phyloP scores from a whole-genome alignment of 805 yeast species.

The Hanseniaspora pseudoguilliermondii region DNA sequence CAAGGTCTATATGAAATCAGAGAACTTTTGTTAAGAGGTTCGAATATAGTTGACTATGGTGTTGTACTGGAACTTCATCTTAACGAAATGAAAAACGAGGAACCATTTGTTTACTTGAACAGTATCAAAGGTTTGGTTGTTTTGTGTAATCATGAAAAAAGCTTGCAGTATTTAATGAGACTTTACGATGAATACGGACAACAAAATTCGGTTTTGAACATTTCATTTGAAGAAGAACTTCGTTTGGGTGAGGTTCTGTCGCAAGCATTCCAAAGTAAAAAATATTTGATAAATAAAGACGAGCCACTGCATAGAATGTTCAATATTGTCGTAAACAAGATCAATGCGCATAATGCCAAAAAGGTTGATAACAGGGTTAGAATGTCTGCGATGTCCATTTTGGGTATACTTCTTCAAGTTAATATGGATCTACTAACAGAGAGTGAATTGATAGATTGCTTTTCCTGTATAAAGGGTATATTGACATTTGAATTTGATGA shows the following conservation, averaged over 20 bases:
- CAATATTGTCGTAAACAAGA: slow-evolving; percentile 31
- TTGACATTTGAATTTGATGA: slow-evolving; percentile 45
- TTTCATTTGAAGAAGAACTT: slow-evolving; percentile 50
- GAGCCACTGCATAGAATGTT: slow-evolving; percentile 33
- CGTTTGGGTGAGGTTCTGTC: slow-evolving; percentile 72
- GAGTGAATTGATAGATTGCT: slow-evolving; percentile 37
- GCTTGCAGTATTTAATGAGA: slow-evolving; percentile 29
- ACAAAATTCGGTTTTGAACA: slow-evolving; percentile 17
- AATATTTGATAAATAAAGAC: slow-evolving; percentile 32
- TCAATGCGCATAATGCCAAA: slow-evolving; percentile 24
- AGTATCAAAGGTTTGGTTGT: slow-evolving; percentile 66
- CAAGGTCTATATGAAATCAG: slow-evolving; percentile 64
- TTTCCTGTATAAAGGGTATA: slow-evolving; percentile 71
- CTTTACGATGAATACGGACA: slow-evolving; percentile 27
- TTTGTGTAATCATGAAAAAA: slow-evolving; percentile 36
- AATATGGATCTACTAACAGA: slow-evolving; percentile 42
- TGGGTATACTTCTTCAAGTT: slow-evolving; percentile 56
- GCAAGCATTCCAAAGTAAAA: slow-evolving; percentile 37
- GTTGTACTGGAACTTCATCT: slow-evolving; percentile 52
- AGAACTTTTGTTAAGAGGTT: slow-evolving; percentile 37
- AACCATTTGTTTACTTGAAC: slow-evolving; percentile 77
- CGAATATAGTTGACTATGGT: slow-evolving; percentile 39
- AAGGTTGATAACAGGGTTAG: slow-evolving; percentile 47
- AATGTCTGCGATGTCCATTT: slow-evolving; percentile 74
- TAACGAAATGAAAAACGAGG: slow-evolving; percentile 56